Conservation (phyloP, 1,284 basidiomycete genomes). For the Mycena sp. region DNA sequence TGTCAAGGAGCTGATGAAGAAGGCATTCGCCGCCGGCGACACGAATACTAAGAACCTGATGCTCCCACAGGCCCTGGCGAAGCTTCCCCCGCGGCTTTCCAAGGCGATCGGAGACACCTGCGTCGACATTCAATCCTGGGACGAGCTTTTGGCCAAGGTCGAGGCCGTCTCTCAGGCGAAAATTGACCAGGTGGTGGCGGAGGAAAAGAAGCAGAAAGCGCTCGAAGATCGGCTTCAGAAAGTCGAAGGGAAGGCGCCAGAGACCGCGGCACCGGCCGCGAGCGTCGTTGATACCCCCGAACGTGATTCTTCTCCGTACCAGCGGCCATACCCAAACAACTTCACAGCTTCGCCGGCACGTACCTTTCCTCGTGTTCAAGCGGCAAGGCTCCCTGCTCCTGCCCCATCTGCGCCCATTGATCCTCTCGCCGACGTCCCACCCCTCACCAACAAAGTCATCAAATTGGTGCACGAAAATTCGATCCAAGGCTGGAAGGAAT, state of each 20-base stretch:
- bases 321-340: too few relatives aligned
- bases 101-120: slow-evolving; percentile 4
- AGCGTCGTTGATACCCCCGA: too few relatives aligned
- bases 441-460: background rate
- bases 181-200: background rate
- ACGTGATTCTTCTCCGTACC: too few relatives aligned
- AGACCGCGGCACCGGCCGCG: background rate
- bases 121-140: background rate
- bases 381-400: too few relatives aligned
- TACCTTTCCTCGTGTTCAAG: too few relatives aligned
- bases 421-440: background rate
- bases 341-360: too few relatives aligned
- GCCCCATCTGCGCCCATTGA: too few relatives aligned
- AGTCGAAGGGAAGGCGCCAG: too few relatives aligned
- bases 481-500: too few relatives aligned
- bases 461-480: background rate
- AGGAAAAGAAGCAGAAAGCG: background rate
- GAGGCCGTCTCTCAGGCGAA: background rate
- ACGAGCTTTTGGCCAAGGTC: background rate
- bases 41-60: slow-evolving; percentile 1
- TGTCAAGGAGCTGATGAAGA: too few relatives aligned
- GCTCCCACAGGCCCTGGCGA: background rate
- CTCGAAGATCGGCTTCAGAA: slow-evolving; percentile 1
- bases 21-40: background rate
- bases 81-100: background rate